Evolutionary conservation across 1,284 basidiomycete genomes (phyloP).

Genomic region (Fistulina hepatica): DNA sequence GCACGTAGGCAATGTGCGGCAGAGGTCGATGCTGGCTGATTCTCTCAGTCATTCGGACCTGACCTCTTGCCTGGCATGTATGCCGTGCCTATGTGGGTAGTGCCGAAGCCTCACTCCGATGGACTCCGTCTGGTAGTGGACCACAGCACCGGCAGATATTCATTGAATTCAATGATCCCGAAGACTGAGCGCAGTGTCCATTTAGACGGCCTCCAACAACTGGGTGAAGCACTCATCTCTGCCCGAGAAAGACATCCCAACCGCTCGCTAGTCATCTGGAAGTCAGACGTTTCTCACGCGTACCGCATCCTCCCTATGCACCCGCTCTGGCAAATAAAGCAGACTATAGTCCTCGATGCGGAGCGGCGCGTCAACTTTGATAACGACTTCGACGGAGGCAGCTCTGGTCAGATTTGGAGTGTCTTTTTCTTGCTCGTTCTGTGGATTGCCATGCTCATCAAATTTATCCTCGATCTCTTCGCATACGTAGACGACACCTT

Average conservation of each 20-base stretch:
- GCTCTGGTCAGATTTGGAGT: constrained; percentile 14
- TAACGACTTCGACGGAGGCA: constrained; percentile 18
- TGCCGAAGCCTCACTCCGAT: constrained; percentile 24
- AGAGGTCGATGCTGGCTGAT: constrained; percentile 25
- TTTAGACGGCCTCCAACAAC: constrained; percentile 16
- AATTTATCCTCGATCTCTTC: constrained; percentile 8
- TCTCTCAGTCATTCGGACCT: constrained; percentile 26
- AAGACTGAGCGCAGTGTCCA: constrained; percentile 12
- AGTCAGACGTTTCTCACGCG: constrained; percentile 24
- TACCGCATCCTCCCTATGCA: constrained; percentile 24
- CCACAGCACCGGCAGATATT: constrained; percentile 22
- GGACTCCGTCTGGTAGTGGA: constrained; percentile 26
- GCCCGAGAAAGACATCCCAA: too few relatives aligned
- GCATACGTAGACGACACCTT: constrained; percentile 24
- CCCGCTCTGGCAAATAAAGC: constrained; percentile 22
- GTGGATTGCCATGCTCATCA: constrained; percentile 20
- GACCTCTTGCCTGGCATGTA: constrained; percentile 35
- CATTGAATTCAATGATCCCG: constrained; percentile 24
- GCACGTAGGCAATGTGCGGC: constrained; percentile 22
- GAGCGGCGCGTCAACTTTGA: constrained; percentile 9
- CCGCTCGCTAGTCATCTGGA: constrained; percentile 17
- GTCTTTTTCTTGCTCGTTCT: constrained; percentile 16
- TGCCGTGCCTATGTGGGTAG: constrained; percentile 23
- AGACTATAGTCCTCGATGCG: constrained; percentile 14
- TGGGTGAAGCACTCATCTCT: constrained; percentile 10